Percentiles rank a stretch among this genome's conserved stretches.
Evolutionary conservation across 768 basidiomycete genomes (phyloP).

Genomic region (Termitomyces eurrhizus): DNA sequence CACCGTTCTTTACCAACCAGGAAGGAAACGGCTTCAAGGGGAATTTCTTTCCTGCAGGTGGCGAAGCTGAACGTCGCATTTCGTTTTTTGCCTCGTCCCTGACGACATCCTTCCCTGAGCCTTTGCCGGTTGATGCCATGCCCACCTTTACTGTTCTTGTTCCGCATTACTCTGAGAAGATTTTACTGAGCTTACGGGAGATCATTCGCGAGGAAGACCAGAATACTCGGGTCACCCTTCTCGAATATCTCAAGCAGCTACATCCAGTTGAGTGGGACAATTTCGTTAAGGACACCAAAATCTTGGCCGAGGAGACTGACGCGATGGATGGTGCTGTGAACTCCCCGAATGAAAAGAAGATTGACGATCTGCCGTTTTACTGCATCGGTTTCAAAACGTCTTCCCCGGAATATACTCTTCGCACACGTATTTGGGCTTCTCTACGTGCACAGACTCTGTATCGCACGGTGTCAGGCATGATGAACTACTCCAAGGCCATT

Average conservation of each 20-base stretch:
- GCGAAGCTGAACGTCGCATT: conserved; percentile 96
- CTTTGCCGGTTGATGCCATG: conserved; percentile 96
- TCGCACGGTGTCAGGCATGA: conserved; percentile 98
- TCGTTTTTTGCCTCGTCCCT: conserved; percentile 99
- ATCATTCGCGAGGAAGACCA: conserved; percentile 98
- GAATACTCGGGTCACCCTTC: conserved; percentile 91
- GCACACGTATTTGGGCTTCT: conserved; percentile 99
- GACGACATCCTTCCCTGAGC: conserved; percentile 92
- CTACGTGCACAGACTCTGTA: conserved; percentile 97
- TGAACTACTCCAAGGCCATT: conserved; percentile 99
- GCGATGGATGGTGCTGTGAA: conserved; percentile 50
- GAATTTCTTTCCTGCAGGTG: conserved; percentile 90
- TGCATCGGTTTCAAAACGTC: conserved; percentile 99
- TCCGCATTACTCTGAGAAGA: conserved; percentile 99
- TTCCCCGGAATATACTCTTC: conserved; percentile 96
- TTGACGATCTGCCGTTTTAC: conserved; percentile 97
- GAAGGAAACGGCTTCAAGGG: conserved; percentile 62
- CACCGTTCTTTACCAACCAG: conserved; percentile 97
- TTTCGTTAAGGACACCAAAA: conserved; percentile 99
- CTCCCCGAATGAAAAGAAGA: conserved; percentile 76
- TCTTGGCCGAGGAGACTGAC: conserved; percentile 87
- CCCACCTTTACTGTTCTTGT: conserved; percentile 99
- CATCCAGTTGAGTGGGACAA: conserved; percentile 99
- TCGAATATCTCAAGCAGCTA: conserved; percentile 97
- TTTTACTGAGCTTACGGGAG: conserved; percentile 91